Percentiles rank a stretch among this genome's conserved stretches.
Conservation (phyloP, 2,329 filamentous ascomycete species). For the Fusarium nodosum region DNA sequence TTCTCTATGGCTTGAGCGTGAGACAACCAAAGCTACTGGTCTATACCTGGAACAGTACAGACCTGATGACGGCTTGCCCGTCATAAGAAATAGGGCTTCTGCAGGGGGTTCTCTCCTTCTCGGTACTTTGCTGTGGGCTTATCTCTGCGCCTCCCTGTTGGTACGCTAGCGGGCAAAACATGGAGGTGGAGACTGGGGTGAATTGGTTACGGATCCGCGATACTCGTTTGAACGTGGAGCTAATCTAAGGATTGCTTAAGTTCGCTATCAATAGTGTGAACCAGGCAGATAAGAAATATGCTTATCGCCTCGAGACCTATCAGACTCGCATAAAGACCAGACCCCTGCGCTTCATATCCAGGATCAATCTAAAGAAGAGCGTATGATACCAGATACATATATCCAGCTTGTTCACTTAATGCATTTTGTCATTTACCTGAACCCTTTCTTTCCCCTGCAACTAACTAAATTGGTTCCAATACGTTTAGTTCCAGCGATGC, state of each 20-base stretch:
- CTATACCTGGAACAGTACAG: too few species aligned
- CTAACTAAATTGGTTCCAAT: neutral
- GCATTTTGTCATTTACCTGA: neutral
- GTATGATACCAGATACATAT: neutral
- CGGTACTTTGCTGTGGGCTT: slow-evolving; percentile 9
- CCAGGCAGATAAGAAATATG: slow-evolving; percentile 13
- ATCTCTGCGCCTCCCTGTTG: slow-evolving; percentile 1
- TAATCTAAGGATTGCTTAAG: neutral
- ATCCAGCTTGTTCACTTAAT: neutral
- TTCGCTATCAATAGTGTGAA: neutral
- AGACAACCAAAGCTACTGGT: neutral
- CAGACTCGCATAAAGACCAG: neutral
- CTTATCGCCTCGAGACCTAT: neutral
- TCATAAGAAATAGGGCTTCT: neutral
- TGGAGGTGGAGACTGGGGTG: neutral
- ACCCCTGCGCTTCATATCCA: neutral
- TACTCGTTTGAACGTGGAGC: neutral
- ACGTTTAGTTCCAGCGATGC: too few species aligned
- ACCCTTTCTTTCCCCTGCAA: neutral
- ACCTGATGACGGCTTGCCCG: neutral
- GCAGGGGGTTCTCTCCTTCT: neutral
- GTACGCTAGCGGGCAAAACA: neutral
- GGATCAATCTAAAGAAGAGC: neutral
- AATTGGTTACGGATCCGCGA: neutral
- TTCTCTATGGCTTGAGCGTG: neutral